Percentiles rank a stretch among this genome's conserved stretches.
Conservation (phyloP, 2,329 filamentous ascomycete genomes). For the Neonectria punicea region DNA sequence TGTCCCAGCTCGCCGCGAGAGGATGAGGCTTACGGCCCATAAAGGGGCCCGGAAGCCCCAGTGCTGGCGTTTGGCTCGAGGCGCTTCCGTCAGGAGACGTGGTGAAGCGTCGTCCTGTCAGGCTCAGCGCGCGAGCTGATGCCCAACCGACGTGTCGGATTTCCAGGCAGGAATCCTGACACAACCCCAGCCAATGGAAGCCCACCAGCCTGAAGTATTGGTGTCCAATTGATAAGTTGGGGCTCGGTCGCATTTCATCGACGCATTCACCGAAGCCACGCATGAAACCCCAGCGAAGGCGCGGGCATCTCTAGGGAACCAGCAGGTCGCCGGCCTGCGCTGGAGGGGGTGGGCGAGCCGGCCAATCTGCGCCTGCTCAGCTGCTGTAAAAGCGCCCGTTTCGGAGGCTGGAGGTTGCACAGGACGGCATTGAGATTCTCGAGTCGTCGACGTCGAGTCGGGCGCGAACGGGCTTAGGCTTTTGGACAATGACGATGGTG, state of each 20-base stretch:
- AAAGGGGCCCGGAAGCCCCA: constrained; percentile 5
- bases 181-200: constrained; percentile 8
- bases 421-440: neutral
- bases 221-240: constrained; percentile 22
- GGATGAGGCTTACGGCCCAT: constrained; percentile 18
- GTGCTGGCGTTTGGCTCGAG: constrained; percentile 1
- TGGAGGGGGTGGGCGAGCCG: neutral
- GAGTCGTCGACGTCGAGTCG: neutral
- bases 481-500: constrained; percentile 16
- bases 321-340: constrained; percentile 11
- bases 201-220: constrained; percentile 12
- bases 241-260: constrained; percentile 10
- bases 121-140: constrained; percentile 16
- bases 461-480: constrained; percentile 18
- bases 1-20: neutral
- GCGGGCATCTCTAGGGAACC: constrained; percentile 7
- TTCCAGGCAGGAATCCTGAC: neutral
- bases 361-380: neutral
- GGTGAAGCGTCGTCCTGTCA: constrained; percentile 4
- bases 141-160: constrained; percentile 24
- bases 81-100: neutral
- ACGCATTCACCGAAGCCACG: constrained; percentile 21
- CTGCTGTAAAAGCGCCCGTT: constrained; percentile 13
- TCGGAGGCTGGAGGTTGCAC: constrained; percentile 3
- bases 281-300: constrained; percentile 9